Base-by-base conservation (phyloP, 768 basidiomycete genomes). In the Baorangia bicolor region DNA sequence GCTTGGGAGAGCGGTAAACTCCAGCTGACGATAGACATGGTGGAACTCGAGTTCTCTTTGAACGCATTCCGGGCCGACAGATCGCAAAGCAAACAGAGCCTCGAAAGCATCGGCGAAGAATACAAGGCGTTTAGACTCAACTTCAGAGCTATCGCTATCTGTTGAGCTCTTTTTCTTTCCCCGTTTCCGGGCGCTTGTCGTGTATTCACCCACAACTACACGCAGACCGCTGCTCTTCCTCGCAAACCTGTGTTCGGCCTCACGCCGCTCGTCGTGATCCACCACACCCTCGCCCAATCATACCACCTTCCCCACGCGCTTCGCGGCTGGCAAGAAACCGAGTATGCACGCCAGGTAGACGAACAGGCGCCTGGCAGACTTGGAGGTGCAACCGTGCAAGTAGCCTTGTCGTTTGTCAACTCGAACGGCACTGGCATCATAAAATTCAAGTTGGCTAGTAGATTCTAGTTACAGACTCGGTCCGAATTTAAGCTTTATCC, bases 331-430 rank as follows among this genome's bases (percentile, higher is more conserved):
- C 88, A 91, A 54, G 94, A 98, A 67, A 81, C 88, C 4, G 97
- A 98, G 75, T 99, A 99, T 70, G 91, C 97, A 46, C 84, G 92
- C 41, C 98, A 94, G 94, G 80, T 98, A 12, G 89, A 92, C 56
- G 95, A 97, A 68, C 97, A 98, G 65, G 77, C 84, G 2, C 84
- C 87, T 56, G 81, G n/a, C n/a, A n/a, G n/a, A n/a, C n/a, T n/a
- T n/a, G n/a, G n/a, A n/a, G n/a, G n/a, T n/a, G n/a, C n/a, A n/a
- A n/a, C n/a, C n/a, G n/a, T n/a, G n/a, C n/a, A 79, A 55, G 96
- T 98, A 67, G 82, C 88, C 9, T 83, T 85, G 81, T 83, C 82
- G 14, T 78, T 98, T 43, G 75, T 99, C 12, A 90, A 94, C n/a
- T n/a, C n/a, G n/a, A n/a, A n/a, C n/a, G n/a, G n/a, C n/a, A n/a